A percentile compares a stretch with the other conserved stretches of the same genome.
These are phyloP conservation scores for Venturia pyrina DNA, from an alignment of 2,329 filamentous ascomycete genomes.

Conservation along the genomic window DNA sequence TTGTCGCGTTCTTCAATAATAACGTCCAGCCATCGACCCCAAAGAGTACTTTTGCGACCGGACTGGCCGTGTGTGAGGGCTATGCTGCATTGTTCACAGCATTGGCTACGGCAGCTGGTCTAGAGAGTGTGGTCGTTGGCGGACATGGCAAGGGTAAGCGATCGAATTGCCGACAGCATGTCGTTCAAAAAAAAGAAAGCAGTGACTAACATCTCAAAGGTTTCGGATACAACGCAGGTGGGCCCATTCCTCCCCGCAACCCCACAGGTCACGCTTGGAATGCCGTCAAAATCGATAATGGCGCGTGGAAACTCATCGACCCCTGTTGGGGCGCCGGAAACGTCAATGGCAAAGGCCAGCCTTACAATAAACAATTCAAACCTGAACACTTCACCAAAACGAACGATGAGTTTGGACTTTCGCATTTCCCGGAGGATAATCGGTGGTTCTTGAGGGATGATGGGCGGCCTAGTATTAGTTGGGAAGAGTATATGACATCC, in stretches of 20 bases:
- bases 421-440: slow-evolving; percentile 65
- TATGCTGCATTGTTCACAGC: slow-evolving; percentile 76
- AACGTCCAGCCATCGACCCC: slow-evolving; percentile 58
- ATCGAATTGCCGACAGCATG: background rate
- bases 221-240: slow-evolving; percentile 58
- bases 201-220: slow-evolving; percentile 33
- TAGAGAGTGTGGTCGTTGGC: slow-evolving; percentile 63
- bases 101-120: slow-evolving; percentile 67
- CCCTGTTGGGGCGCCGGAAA: slow-evolving; percentile 86
- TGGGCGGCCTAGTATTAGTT: slow-evolving; percentile 50
- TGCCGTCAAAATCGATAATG: slow-evolving; percentile 75
- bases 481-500: slow-evolving; percentile 68
- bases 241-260: slow-evolving; percentile 54
- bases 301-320: slow-evolving; percentile 86
- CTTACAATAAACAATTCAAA: slow-evolving; percentile 60
- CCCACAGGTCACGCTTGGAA: slow-evolving; percentile 77
- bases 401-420: slow-evolving; percentile 73
- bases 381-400: slow-evolving; percentile 49
- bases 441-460: slow-evolving; percentile 66
- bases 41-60: slow-evolving; percentile 61
- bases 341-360: slow-evolving; percentile 41
- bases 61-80: slow-evolving; percentile 82
- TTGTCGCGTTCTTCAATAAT: slow-evolving; percentile 64
- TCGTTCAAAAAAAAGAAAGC: background rate
- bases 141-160: slow-evolving; percentile 62